Evolutionary conservation across 2,329 filamentous ascomycete species (phyloP), one percentile per base, ranked within the genome.

Genomic region (Pseudogymnoascus sp.): DNA sequence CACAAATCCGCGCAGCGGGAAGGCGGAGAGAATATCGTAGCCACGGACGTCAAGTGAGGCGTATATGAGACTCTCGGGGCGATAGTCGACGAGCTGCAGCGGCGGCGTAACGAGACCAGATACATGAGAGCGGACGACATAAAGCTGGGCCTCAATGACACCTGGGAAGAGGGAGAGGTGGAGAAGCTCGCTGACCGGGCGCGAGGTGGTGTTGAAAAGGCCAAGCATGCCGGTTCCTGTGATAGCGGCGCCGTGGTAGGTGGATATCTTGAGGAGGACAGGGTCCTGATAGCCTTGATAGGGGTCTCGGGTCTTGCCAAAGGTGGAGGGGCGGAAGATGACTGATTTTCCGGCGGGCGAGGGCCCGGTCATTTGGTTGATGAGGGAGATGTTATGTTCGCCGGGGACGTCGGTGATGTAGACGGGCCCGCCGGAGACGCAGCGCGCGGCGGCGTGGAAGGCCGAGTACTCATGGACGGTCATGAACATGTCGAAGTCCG

Each of bases 381-480:
- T 88, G 13, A 99, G 73, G 5, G 79, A 73, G 28, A 91, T 68
- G 67, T 96, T 81, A 71, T 97, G 90, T 62, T 89, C 75, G 0
- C 90, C 92, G 0, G 92, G 92, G 0, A 84, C 81, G 72, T 99
- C 94, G 0, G 92, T 97, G 70, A 99, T 92, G 67, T 95, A 96
- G 38, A 99, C 87, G 0, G 92, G 94, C 0, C 94, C 94, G 7
- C 94, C 94, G 55, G 87, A 92, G 8, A 99, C 78, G 71, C 90
- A 95, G 52, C 94, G 82, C 1, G 91, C 92, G 1, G 94, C 92
- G 3, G 90, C 94, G 67, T 99, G 94, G 70, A 94, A 95, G 0
- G 81, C 82, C 0, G 88, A 88, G 71, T 89, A 95, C 21, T 78
- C 75, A 62, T 84, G 81, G 1, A 75, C 74, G 0, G 83, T 85